Conservation (phyloP, 1,139 yeast species). For the Cylindricascospora bacillispora region DNA sequence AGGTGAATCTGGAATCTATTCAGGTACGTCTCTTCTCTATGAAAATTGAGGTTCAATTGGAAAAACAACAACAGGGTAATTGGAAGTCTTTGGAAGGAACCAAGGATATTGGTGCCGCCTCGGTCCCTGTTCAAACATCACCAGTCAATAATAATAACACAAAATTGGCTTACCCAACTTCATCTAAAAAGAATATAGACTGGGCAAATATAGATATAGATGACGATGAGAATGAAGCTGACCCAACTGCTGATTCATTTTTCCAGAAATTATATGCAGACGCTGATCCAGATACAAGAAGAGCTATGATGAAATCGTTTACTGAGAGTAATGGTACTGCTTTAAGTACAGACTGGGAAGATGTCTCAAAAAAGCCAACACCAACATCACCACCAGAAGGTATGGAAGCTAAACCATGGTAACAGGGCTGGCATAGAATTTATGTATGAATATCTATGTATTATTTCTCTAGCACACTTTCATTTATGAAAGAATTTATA, state of each 20-base stretch:
- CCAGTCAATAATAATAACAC: not conserved
- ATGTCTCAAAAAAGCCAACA: conserved; percentile 54
- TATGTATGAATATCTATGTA: not conserved
- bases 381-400: conserved; percentile 75
- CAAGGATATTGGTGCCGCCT: conserved; percentile 4
- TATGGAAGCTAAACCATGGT: conserved; percentile 35
- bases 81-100: conserved; percentile 30
- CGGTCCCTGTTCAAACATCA: conserved; percentile 7
- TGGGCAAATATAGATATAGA: conserved; percentile 60
- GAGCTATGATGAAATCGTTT: conserved; percentile 97
- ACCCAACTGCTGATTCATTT: conserved; percentile 48
- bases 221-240: conserved; percentile 31
- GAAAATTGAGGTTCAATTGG: conserved; percentile 52
- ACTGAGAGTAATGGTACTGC: conserved; percentile 93
- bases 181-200: conserved; percentile 47
- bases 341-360: conserved; percentile 89
- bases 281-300: conserved; percentile 76
- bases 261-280: conserved; percentile 62
- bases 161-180: conserved; percentile 41
- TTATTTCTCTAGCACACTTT: not conserved
- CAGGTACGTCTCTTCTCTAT: conserved; percentile 48
- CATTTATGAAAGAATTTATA: not conserved
- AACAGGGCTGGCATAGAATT: conserved; percentile 2
- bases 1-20: conserved; percentile 37
- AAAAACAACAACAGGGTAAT: conserved; percentile 23